Conservation (phyloP, 257 asterid species). For the Parsonsia alboflavescens region DNA sequence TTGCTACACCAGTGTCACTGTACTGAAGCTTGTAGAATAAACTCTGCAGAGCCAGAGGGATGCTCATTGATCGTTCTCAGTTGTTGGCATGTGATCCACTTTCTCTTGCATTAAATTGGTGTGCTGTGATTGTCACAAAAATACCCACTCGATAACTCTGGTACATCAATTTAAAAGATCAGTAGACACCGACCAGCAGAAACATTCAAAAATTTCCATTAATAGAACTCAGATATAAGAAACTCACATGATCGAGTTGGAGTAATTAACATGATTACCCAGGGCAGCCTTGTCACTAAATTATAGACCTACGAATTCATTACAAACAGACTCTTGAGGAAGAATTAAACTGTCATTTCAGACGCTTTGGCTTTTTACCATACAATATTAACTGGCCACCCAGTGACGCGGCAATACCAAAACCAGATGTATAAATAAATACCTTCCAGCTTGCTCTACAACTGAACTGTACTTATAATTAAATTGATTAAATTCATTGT, state of each 20-base stretch:
- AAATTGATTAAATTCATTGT: too few relatives aligned
- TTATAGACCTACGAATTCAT: background rate
- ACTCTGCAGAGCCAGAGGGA: constrained; percentile 82
- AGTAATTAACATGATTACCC: background rate
- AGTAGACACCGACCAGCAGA: background rate
- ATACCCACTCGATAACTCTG: constrained; percentile 5
- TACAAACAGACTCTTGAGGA: background rate
- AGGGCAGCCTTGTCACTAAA: background rate
- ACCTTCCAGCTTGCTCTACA: too few relatives aligned
- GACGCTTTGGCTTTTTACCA: too few relatives aligned
- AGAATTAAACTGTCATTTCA: background rate
- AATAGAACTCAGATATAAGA: background rate
- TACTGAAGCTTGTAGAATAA: constrained; percentile 83
- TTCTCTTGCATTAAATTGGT: constrained; percentile 55
- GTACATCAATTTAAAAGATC: background rate
- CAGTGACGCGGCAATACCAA: too few relatives aligned
- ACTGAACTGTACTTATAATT: too few relatives aligned
- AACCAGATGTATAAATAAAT: too few relatives aligned
- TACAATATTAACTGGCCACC: too few relatives aligned
- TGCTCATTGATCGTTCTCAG: constrained; percentile 80
- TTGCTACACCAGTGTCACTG: constrained; percentile 71
- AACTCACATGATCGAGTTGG: background rate
- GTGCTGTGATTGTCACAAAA: constrained; percentile 31
- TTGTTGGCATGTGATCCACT: constrained; percentile 89
- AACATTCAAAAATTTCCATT: background rate